Percentiles rank a stretch among this genome's conserved stretches.
These are phyloP conservation scores for Xylaria telfairii DNA, from an alignment of 495 filamentous ascomycete species.

Conservation along the genomic window DNA sequence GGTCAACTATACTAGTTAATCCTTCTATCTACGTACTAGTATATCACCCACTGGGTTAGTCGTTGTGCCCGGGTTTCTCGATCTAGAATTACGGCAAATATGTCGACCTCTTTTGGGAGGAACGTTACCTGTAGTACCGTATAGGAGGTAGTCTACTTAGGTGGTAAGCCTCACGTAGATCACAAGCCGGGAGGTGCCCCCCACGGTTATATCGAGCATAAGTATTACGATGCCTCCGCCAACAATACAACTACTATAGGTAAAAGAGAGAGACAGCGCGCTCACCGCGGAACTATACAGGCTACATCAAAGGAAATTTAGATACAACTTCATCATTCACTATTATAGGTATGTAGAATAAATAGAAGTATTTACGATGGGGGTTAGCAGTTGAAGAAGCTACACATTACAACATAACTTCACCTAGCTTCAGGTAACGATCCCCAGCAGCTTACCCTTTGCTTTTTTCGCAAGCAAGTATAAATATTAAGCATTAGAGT, in stretches of 20 bases:
- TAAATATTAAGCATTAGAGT: neutral
- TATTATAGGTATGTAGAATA: neutral
- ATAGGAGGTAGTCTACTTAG: neutral
- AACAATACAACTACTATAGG: neutral
- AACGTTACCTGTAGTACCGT: neutral
- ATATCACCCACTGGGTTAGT: no score
- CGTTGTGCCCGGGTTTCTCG: neutral
- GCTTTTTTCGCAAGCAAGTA: no score
- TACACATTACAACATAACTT: neutral
- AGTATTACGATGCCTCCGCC: neutral
- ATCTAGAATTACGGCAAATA: neutral
- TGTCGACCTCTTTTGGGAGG: neutral
- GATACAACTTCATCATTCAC: neutral
- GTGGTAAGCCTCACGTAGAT: neutral
- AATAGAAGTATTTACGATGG: neutral
- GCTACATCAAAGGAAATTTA: neutral
- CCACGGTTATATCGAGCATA: neutral
- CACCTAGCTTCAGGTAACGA: neutral
- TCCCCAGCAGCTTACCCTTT: neutral
- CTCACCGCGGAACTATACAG: no score
- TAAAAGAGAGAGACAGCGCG: neutral
- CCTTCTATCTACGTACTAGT: neutral
- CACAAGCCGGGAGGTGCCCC: neutral
- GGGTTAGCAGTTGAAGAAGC: neutral
- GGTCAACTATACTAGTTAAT: neutral